Evolutionary conservation across 1,284 basidiomycete species (phyloP).

Genomic region (Cryptococcus sp.): DNA sequence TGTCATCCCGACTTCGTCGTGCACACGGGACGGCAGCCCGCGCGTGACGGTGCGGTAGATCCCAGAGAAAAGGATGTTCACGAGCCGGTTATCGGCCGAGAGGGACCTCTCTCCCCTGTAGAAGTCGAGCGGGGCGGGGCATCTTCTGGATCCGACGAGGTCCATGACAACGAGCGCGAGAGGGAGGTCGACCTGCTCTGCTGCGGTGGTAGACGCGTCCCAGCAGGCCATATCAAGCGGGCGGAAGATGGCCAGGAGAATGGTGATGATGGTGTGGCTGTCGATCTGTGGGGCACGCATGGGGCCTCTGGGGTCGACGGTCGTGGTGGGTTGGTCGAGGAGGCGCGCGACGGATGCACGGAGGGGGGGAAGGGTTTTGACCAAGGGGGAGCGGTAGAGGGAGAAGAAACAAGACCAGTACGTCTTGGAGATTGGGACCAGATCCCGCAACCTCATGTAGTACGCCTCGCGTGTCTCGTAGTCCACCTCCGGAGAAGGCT

Average conservation of each 20-base stretch:
- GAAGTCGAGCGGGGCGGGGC: not conserved
- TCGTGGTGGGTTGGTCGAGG: slow-evolving; percentile 1
- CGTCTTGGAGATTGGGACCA: not conserved
- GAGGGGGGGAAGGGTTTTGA: slow-evolving; percentile 1
- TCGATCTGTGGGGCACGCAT: not conserved
- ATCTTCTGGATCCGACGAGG: not conserved
- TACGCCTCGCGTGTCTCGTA: no score
- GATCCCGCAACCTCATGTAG: not conserved
- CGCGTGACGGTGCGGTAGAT: not conserved
- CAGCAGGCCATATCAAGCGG: not conserved
- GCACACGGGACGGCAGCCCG: no score
- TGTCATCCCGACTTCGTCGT: no score
- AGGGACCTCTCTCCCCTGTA: not conserved
- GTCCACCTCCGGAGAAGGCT: no score
- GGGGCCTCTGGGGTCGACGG: not conserved
- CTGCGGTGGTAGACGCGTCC: not conserved
- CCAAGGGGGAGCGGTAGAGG: slow-evolving; percentile 3
- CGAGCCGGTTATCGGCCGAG: not conserved
- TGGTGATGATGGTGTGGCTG: slow-evolving; percentile 3
- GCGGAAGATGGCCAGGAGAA: slow-evolving; percentile 9
- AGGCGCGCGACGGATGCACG: slow-evolving; percentile 1
- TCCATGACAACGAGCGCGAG: slow-evolving; percentile 1
- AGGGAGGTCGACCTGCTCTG: slow-evolving; percentile 4
- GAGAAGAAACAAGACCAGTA: slow-evolving; percentile 7
- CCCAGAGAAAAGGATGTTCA: not conserved